Conservation (phyloP, 148 eudicot genomes). For the Tetragonia tetragonoides region DNA sequence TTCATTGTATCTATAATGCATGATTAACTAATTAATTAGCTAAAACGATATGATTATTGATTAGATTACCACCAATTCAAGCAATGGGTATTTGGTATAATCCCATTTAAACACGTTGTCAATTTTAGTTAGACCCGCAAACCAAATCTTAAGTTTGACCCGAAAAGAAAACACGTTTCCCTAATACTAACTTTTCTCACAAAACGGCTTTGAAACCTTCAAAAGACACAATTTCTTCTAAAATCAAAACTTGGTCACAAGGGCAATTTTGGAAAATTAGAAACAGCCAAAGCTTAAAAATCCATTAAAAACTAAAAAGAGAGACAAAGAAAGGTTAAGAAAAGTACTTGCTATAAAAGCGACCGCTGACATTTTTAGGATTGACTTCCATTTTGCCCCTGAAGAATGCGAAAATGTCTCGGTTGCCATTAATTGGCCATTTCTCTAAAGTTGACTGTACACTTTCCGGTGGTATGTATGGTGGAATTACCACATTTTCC, state of each 20-base stretch:
- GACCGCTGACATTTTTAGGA: slow-evolving; percentile 91
- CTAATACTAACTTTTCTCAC: too few species aligned
- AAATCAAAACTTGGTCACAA: background rate
- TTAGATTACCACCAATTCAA: too few species aligned
- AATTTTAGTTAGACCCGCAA: background rate
- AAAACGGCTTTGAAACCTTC: too few species aligned
- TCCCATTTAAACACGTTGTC: background rate
- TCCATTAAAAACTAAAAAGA: background rate
- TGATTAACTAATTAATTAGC: background rate
- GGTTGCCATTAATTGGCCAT: slow-evolving; percentile 51
- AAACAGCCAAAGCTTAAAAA: background rate
- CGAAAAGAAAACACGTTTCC: background rate
- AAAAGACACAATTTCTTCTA: too few species aligned
- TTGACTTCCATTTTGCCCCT: slow-evolving; percentile 92
- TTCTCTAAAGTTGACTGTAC: slow-evolving; percentile 47
- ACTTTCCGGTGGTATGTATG: slow-evolving; percentile 56
- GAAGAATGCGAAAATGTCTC: slow-evolving; percentile 81
- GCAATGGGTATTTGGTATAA: background rate
- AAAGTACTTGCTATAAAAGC: slow-evolving; percentile 78
- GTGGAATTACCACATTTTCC: slow-evolving; percentile 69
- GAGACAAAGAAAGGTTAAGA: background rate
- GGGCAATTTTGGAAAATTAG: background rate
- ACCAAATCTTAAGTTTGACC: slow-evolving; percentile 7
- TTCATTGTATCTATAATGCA: background rate
- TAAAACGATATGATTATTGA: too few species aligned